Conservation (phyloP, 441 rosid genomes). For the Erysimum pusillum region DNA sequence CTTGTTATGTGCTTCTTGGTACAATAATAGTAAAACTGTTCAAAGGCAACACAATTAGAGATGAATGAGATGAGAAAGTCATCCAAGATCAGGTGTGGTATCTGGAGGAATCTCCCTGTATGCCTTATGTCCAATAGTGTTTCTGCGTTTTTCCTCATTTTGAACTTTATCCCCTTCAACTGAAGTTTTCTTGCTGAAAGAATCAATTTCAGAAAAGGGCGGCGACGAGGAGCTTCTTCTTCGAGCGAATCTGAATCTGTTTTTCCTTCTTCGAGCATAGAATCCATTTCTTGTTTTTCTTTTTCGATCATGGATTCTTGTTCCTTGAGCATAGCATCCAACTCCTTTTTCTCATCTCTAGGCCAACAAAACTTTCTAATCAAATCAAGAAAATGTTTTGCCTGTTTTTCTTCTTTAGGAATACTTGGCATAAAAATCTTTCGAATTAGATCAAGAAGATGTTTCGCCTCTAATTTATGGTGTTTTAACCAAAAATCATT, state of each 20-base stretch:
- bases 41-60: conserved; percentile 64
- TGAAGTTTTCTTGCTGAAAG: not conserved
- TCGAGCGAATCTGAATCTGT: not conserved
- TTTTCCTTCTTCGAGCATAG: not conserved
- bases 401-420: not conserved
- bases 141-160: conserved; percentile 24
- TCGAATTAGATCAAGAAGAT: conserved; percentile 5
- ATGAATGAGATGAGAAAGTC: conserved; percentile 58
- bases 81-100: conserved; percentile 55
- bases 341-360: not conserved
- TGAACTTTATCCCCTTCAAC: conserved; percentile 38
- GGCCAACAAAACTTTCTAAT: not conserved
- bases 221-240: not conserved
- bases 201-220: not conserved
- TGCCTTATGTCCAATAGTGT: conserved; percentile 52
- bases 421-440: not conserved
- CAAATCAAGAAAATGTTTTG: not conserved
- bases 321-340: too few species aligned
- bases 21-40: conserved; percentile 58
- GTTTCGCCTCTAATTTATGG: not conserved
- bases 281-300: not conserved
- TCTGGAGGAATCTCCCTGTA: conserved; percentile 43
- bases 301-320: not conserved
- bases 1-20: conserved; percentile 57
- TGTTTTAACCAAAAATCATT: not conserved